Base-by-base conservation (phyloP, 257 asterid species). In the Salvia splendens region DNA sequence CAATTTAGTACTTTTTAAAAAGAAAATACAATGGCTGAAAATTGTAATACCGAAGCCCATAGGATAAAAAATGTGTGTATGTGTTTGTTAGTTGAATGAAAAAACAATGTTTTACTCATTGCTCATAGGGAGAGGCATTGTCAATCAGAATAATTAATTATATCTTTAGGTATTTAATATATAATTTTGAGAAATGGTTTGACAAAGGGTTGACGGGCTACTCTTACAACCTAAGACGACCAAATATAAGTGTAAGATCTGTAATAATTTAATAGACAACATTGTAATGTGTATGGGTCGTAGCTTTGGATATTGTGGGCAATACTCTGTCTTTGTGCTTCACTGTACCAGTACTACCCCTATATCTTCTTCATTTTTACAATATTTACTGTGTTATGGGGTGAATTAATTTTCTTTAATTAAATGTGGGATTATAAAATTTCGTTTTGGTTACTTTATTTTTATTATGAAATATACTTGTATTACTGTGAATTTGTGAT, bases 241-340 rank as follows among this genome's bases (percentile, higher is more conserved):
- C 49, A 40, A 51, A 66, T 32, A 56, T 17, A 5, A 45, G 20
- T 51, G 10, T 4, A 30, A 47, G 58, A 51, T 17, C 36, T 69
- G 59, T 68, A 45, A 11, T 32, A 15, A 59, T 38, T 69, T 60
- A 59, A 60, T 49, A 14, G 78, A 73, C 78, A 74, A 61, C 73
- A 43, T 67, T 51, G 73, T 64, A 58, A 35, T 49, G 56, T 51
- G 73, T 49, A 58, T 41, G 54, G 36, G 55, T 72, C 58, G 5
- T 46, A 30, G 30, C 69, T 46, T 54, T 56, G 71, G 67, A 20
- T 64, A 45, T 64, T 55, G 77, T 55, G 64, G 67, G 49, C 68
- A 30, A 73, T 65, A 58, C 66, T 57, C 69, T 65, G 32, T 17
- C 67, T 17, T 16, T 2, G 16, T 40, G 3, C 45, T 45, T 32